These are phyloP conservation scores for Penicillium chermesinum DNA, from an alignment of 495 filamentous ascomycete species.

Conservation along the genomic window DNA sequence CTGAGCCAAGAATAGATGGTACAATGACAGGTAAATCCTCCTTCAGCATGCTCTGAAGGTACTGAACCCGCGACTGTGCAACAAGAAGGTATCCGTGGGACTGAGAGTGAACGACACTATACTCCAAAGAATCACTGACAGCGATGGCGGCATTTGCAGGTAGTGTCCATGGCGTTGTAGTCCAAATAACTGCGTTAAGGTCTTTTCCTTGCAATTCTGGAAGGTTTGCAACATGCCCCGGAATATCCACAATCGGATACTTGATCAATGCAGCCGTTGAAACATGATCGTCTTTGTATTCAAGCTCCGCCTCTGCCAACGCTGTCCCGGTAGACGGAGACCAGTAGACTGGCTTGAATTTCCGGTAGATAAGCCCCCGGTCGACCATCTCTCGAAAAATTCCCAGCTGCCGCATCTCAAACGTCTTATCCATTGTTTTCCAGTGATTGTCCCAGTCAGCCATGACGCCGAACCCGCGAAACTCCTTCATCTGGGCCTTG, in stretches of 20 bases:
- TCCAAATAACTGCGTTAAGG: conserved; percentile 84
- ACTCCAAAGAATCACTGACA: conserved; percentile 65
- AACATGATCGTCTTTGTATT: conserved; percentile 82
- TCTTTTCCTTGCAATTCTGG: conserved; percentile 30
- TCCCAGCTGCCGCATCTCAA: conserved; percentile 79
- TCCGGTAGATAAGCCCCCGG: conserved; percentile 78
- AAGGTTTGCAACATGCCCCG: conserved; percentile 36
- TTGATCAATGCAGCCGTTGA: conserved; percentile 77
- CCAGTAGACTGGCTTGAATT: conserved; percentile 95
- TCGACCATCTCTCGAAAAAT: conserved; percentile 83
- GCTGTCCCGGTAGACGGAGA: conserved; percentile 86
- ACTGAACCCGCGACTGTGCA: conserved; percentile 59
- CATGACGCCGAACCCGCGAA: conserved; percentile 84
- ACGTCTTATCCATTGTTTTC: conserved; percentile 85
- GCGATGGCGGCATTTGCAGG: conserved; percentile 90
- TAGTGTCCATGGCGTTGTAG: conserved; percentile 95
- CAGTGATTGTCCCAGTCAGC: conserved; percentile 89
- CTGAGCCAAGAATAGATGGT: conserved; percentile 55
- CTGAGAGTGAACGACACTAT: conserved; percentile 59
- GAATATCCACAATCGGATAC: conserved; percentile 62
- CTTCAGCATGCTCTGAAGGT: conserved; percentile 40
- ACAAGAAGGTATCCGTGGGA: conserved; percentile 55
- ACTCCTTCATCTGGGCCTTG: conserved; percentile 73
- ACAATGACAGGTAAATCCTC: conserved; percentile 48
- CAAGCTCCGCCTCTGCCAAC: conserved; percentile 90